phyloP scores from a whole-genome alignment of 345 rosid species.

The Turritis glabra region DNA sequence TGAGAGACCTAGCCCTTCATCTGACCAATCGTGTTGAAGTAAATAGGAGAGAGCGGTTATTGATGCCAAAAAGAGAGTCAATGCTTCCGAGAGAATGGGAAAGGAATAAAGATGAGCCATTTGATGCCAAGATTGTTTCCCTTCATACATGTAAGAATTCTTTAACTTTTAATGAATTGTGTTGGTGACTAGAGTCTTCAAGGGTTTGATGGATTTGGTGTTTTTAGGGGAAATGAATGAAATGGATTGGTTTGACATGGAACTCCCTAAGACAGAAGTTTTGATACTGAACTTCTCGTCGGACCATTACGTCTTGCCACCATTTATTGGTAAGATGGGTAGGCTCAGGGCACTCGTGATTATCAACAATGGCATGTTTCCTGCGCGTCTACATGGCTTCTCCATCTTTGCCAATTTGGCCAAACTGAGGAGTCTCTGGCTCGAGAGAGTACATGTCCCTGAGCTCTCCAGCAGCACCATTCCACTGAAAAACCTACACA shows the following conservation, averaged over 20 bases:
- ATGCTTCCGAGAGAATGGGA: slow-evolving; percentile 81
- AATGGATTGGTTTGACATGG: slow-evolving; percentile 80
- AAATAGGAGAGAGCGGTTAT: slow-evolving; percentile 50
- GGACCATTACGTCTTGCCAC: slow-evolving; percentile 61
- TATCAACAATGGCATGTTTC: slow-evolving; percentile 56
- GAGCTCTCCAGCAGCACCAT: slow-evolving; percentile 42
- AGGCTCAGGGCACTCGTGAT: slow-evolving; percentile 68
- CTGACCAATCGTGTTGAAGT: slow-evolving; percentile 48
- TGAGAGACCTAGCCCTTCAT: slow-evolving; percentile 78
- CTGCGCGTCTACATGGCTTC: slow-evolving; percentile 54
- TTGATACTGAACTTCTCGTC: slow-evolving; percentile 71
- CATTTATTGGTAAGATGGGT: slow-evolving; percentile 67
- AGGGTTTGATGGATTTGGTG: not conserved
- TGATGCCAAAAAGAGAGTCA: slow-evolving; percentile 68
- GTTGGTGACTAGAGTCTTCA: not conserved
- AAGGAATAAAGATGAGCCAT: slow-evolving; percentile 53
- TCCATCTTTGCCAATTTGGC: slow-evolving; percentile 48
- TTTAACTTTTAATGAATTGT: not conserved
- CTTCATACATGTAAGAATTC: slow-evolving; percentile 58
- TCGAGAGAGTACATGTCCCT: slow-evolving; percentile 59
- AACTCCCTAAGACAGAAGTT: slow-evolving; percentile 82
- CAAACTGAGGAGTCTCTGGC: slow-evolving; percentile 77
- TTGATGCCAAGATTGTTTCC: slow-evolving; percentile 72
- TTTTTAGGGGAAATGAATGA: slow-evolving; percentile 67
- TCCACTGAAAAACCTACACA: slow-evolving; percentile 48